Evolutionary conservation across 345 rosid genomes (phyloP), one percentile per base, ranked within the genome.

Genomic region (Citrus sinensis): DNA sequence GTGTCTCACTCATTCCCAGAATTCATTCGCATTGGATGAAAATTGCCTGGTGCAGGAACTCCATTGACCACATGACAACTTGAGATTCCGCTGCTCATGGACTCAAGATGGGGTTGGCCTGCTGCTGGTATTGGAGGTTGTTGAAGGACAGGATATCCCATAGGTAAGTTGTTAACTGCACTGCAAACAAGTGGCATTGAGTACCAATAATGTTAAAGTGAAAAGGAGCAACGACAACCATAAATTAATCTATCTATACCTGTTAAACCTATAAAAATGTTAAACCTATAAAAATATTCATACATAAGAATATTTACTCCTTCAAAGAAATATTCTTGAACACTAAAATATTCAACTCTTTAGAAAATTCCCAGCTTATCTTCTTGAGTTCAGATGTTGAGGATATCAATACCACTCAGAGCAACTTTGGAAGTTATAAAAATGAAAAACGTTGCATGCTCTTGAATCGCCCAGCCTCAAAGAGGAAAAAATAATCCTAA

Each of bases 31-130:
- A 94, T 90, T 42, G 94, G 91, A 82, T 94, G 99, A 83, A 84
- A 96, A 80, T 89, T 94, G 76, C 89, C 91, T 59, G 95, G 93
- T 40, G 98, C 98, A 80, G 99, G 99, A 68, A 96, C 94, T 80
- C 99, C 98, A 86, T 92, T 96, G 67, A 94, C 99, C 58, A 94
- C 94, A 84, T 94, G 99, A 79, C 97, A 96, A 87, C 97, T 91
- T 74, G 99, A 90, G 46, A 96, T 88, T 78, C 98, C 96, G 85
- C 90, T 80, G 60, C 87, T 83, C 92, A 96, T 87, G 9, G 95
- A 78, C 63, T 92, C 94, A 39, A 92, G 85, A 90, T 92, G 99
- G 32, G 94, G 98, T 82, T 94, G 97, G 71, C 95, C 95, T 7
- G 92, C 70, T 81, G 86, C 93, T 56, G 91, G 88, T 86, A 96